phyloP scores from a whole-genome alignment of 2,329 filamentous ascomycete species.

The Boeremia lycopersici region DNA sequence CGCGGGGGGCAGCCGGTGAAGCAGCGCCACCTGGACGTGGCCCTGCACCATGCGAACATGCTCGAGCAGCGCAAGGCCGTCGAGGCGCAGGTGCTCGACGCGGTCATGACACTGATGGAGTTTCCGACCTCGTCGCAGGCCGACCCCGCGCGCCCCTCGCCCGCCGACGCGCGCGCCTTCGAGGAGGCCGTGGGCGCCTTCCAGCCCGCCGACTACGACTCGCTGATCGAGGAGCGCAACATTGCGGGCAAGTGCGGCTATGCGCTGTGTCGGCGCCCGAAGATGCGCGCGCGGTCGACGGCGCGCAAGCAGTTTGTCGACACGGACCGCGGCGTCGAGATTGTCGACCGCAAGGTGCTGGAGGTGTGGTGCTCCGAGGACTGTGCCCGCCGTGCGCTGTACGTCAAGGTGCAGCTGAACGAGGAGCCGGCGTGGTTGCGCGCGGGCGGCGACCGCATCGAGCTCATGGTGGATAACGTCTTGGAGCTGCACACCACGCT shows the following conservation, averaged over 20 bases:
- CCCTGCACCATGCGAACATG: constrained; percentile 79
- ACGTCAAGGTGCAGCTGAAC: constrained; percentile 85
- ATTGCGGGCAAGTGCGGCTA: constrained; percentile 84
- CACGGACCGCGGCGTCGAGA: constrained; percentile 61
- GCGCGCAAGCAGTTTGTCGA: constrained; percentile 69
- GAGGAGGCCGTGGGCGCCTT: constrained; percentile 72
- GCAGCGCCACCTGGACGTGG: constrained; percentile 63
- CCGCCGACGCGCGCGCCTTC: constrained; percentile 69
- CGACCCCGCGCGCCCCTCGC: constrained; percentile 58
- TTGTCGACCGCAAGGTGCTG: constrained; percentile 73
- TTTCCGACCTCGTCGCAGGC: constrained; percentile 60
- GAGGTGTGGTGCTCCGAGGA: constrained; percentile 86
- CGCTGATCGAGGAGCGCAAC: constrained; percentile 86
- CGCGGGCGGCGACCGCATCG: constrained; percentile 55
- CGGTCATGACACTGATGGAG: constrained; percentile 73
- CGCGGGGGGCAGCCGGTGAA: constrained; percentile 40
- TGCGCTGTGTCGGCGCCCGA: constrained; percentile 72
- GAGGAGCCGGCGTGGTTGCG: constrained; percentile 87
- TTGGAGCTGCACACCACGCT: constrained; percentile 34
- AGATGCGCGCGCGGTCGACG: constrained; percentile 58
- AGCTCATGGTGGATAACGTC: constrained; percentile 48
- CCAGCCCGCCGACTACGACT: constrained; percentile 87
- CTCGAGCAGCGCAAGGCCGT: constrained; percentile 83
- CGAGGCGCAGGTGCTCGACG: constrained; percentile 74
- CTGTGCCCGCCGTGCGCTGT: constrained; percentile 81